phyloP scores from a whole-genome alignment of 2,329 filamentous ascomycete genomes.

The Dothidotthia symphoricarpi region DNA sequence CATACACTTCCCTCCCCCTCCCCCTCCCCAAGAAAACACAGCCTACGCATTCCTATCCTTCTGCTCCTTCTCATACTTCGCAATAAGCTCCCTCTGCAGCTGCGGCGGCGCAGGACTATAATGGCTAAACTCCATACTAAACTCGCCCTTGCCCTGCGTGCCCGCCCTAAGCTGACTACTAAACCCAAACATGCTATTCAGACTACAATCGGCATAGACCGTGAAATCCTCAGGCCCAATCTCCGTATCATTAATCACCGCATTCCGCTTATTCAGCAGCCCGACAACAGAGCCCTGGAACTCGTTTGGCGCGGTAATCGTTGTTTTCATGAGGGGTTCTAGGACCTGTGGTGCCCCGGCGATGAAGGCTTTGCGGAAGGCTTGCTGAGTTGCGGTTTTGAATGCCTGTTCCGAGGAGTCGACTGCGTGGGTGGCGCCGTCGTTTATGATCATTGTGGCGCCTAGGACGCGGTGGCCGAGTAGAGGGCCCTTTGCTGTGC shows the following conservation, averaged over 20 bases:
- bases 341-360: conserved; percentile 79
- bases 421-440: conserved; percentile 94
- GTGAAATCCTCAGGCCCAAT: conserved; percentile 93
- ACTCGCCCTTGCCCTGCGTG: conserved; percentile 98
- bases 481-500: conserved; percentile 82
- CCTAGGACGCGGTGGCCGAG: conserved; percentile 93
- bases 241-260: conserved; percentile 92
- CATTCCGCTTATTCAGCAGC: conserved; percentile 93
- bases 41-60: conserved; percentile 64
- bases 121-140: conserved; percentile 98
- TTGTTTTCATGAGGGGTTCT: conserved; percentile 97
- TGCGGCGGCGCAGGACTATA: conserved; percentile 85
- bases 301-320: conserved; percentile 91
- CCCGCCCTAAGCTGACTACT: conserved; percentile 85
- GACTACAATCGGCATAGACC: conserved; percentile 82
- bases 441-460: conserved; percentile 85
- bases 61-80: conserved; percentile 66
- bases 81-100: conserved; percentile 75
- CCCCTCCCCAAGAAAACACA: neutral
- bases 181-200: conserved; percentile 99
- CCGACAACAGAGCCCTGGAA: conserved; percentile 97
- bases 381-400: conserved; percentile 90
- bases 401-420: conserved; percentile 97
- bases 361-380: conserved; percentile 90
- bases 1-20: neutral